These are phyloP conservation scores for Saccharomycopsis sp. DNA, from an alignment of 805 yeast species.

Conservation along the genomic window DNA sequence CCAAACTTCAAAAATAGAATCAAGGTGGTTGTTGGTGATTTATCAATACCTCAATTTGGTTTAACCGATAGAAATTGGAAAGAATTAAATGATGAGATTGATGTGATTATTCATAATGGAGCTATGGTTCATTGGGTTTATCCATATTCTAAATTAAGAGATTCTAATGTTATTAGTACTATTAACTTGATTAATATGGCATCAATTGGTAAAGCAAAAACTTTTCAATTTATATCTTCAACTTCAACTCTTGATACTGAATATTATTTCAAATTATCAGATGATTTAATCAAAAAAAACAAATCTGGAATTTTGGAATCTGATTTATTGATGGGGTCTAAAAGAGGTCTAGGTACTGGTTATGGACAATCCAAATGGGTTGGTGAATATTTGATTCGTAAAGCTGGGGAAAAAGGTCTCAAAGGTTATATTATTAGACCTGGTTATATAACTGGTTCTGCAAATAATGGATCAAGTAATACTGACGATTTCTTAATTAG, in stretches of 20 bases:
- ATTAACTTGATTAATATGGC: constrained; percentile 74
- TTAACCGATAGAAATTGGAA: constrained; percentile 47
- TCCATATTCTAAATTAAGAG: constrained; percentile 83
- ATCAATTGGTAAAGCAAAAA: constrained; percentile 71
- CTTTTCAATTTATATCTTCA: constrained; percentile 86
- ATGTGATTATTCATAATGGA: constrained; percentile 89
- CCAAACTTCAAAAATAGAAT: constrained; percentile 31
- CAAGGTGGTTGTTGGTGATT: constrained; percentile 72
- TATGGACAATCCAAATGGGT: constrained; percentile 99
- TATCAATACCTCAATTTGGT: constrained; percentile 68
- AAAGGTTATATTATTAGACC: constrained; percentile 89
- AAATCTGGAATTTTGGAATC: constrained; percentile 66
- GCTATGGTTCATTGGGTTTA: constrained; percentile 99
- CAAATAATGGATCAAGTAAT: constrained; percentile 77
- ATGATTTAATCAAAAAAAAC: constrained; percentile 53
- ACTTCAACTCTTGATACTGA: constrained; percentile 88
- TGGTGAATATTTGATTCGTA: constrained; percentile 79
- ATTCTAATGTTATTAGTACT: constrained; percentile 86
- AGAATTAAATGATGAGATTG: constrained; percentile 47
- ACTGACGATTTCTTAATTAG: constrained; percentile 94
- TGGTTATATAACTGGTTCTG: constrained; percentile 88
- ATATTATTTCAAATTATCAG: constrained; percentile 69
- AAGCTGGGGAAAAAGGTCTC: constrained; percentile 82
- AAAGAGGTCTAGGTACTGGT: constrained; percentile 76
- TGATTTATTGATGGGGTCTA: constrained; percentile 77